Evolutionary conservation across 768 basidiomycete genomes (phyloP).

Genomic region (Cytidiella melzeri): DNA sequence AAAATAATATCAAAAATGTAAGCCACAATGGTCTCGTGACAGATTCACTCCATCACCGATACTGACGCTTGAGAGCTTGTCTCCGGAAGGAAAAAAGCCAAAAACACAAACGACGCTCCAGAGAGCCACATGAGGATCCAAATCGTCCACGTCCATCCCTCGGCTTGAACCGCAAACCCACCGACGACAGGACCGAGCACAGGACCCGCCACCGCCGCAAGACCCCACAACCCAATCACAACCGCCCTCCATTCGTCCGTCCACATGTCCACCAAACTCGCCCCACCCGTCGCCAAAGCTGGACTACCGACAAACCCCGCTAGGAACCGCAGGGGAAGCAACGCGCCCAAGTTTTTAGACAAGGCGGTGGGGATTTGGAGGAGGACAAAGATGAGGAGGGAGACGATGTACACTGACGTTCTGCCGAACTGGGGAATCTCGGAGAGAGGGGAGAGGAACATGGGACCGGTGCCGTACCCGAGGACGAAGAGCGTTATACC

Average conservation of each 20-base stretch:
- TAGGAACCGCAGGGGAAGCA: constrained; percentile 30
- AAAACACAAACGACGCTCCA: constrained; percentile 20
- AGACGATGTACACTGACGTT: constrained; percentile 28
- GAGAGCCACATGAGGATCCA: constrained; percentile 31
- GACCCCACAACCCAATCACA: constrained; percentile 23
- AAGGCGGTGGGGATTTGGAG: constrained; percentile 30
- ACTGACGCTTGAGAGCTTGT: constrained; percentile 14
- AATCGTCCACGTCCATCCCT: constrained; percentile 31
- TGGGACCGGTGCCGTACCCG: constrained; percentile 19
- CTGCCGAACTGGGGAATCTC: constrained; percentile 29
- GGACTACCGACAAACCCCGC: constrained; percentile 30
- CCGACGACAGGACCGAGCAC: constrained; percentile 28
- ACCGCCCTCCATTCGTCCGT: constrained; percentile 19
- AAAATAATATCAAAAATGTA: neutral
- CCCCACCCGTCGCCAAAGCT: constrained; percentile 29
- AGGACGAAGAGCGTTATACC: constrained; percentile 26
- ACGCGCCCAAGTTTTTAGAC: constrained; percentile 24
- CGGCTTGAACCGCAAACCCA: constrained; percentile 26
- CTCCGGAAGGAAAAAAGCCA: constrained; percentile 28
- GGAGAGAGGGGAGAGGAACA: constrained; percentile 22
- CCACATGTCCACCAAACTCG: constrained; percentile 23
- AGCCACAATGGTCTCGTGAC: neutral
- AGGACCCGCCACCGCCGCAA: constrained; percentile 25
- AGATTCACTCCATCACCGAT: neutral
- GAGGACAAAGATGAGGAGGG: constrained; percentile 26